Evolutionary conservation across 768 basidiomycete genomes (phyloP), one percentile per base, ranked within the genome.

Genomic region (Tricholoma furcatifolium): DNA sequence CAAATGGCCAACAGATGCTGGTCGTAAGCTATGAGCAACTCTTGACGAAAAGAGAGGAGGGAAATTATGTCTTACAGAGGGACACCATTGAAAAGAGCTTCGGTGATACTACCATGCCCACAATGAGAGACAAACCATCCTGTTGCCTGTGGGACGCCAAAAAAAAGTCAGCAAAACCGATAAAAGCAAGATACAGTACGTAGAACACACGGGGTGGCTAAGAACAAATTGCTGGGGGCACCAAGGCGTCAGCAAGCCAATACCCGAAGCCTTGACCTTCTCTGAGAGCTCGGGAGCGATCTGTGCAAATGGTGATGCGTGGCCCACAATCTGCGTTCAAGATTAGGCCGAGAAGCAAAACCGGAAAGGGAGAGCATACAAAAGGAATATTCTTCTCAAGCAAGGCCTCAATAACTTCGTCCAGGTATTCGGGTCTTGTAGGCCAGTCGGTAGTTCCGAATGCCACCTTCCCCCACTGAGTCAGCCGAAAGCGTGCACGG

Each of bases 1-100:
- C 48, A 35, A 65, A 57, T 1, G 62, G 64, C 64, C 64, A 65
- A 23, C 53, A 59, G 15, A 65, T 63, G 38, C 64, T 65, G 31
- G 3, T 3, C 7, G 7, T 27, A 7, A 7, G 3, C 7, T 27
- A 27, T 27, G 27, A 27, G 27, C 7, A 27, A 27, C 18, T 17
- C 6, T 20, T 24, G 8, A 4, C 27, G 27, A 27, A 7, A 24
- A n/a, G n/a, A 32, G 39, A 24, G 18, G 7, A 17, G 39, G 12
- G 36, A 1, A 20, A 27, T 4, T 27, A 3, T 2, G 18, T 50
- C 57, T 44, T 53, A 64, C 64, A 65, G n/a, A 2, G 64, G 61
- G 12, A 62, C 41, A 31, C 64, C 64, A 30, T 54, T 46, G 4
- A n/a, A 32, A 10, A 65, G 50, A 11, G 64, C 50, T 47, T 65